phyloP scores from a whole-genome alignment of 768 basidiomycete genomes.

The Russula ochroleuca region DNA sequence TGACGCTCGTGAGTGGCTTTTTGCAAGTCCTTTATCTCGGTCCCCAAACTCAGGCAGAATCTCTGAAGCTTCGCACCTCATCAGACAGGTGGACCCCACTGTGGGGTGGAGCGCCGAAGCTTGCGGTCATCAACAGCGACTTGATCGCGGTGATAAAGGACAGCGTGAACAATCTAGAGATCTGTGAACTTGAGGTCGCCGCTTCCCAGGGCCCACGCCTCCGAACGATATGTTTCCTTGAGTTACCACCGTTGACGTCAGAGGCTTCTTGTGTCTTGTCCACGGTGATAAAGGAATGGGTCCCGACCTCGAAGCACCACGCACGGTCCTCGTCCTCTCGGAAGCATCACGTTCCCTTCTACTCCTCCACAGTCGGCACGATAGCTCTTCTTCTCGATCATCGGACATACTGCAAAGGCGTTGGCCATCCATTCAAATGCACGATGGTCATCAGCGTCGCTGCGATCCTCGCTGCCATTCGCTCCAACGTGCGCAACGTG shows the following conservation, averaged over 20 bases:
- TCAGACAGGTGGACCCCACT: background rate
- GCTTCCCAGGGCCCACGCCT: background rate
- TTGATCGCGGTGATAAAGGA: background rate
- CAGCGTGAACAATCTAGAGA: background rate
- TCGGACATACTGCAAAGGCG: background rate
- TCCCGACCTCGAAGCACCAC: background rate
- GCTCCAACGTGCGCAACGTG: background rate
- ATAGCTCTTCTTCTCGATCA: slow-evolving; percentile 3
- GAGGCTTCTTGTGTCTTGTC: background rate
- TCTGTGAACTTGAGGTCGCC: slow-evolving; percentile 2
- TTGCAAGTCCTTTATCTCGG: background rate
- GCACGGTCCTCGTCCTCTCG: background rate
- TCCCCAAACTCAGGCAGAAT: background rate
- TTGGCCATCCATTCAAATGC: background rate
- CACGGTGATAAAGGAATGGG: background rate
- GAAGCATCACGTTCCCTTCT: slow-evolving; percentile 1
- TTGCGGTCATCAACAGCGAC: background rate
- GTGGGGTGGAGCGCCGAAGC: background rate
- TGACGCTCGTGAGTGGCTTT: slow-evolving; percentile 3
- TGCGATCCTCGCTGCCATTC: background rate
- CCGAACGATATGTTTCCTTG: slow-evolving; percentile 3
- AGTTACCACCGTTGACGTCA: background rate
- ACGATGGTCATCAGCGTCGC: background rate
- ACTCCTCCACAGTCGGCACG: background rate
- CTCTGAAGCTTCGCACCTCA: background rate